Evolutionary conservation across 1,284 basidiomycete genomes (phyloP).

Genomic region (Ganoderma lingzhi): DNA sequence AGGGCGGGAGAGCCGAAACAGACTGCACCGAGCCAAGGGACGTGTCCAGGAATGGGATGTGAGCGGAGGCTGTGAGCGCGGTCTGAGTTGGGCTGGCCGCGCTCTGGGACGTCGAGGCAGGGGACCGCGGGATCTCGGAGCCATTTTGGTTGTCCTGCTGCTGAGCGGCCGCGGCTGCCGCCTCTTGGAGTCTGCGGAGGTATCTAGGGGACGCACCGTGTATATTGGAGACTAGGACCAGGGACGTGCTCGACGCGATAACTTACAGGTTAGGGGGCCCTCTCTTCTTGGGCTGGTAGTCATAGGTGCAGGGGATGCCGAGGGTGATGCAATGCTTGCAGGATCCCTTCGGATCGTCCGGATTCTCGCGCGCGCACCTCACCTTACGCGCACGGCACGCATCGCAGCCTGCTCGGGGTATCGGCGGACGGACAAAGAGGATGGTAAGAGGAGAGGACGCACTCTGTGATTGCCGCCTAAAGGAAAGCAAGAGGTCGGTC

Average conservation of each 20-base stretch:
- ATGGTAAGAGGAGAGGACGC: slow-evolving; percentile 41
- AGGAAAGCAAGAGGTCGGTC: slow-evolving; percentile 40
- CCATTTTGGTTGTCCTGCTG: slow-evolving; percentile 48
- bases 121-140: slow-evolving; percentile 53
- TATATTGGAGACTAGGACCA: neutral
- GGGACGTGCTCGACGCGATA: slow-evolving; percentile 13
- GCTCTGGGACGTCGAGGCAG: slow-evolving; percentile 50
- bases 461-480: slow-evolving; percentile 85
- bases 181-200: slow-evolving; percentile 80
- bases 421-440: slow-evolving; percentile 29
- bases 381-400: slow-evolving; percentile 86
- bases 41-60: slow-evolving; percentile 62
- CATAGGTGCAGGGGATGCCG: slow-evolving; percentile 86
- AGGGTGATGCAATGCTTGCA: slow-evolving; percentile 88
- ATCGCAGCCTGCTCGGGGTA: slow-evolving; percentile 69
- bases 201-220: slow-evolving; percentile 57
- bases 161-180: slow-evolving; percentile 61
- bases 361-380: slow-evolving; percentile 79
- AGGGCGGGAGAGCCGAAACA: slow-evolving; percentile 61
- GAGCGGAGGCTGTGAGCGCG: slow-evolving; percentile 51
- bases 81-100: slow-evolving; percentile 60
- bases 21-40: slow-evolving; percentile 50
- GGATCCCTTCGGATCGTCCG: slow-evolving; percentile 74
- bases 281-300: slow-evolving; percentile 91
- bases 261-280: slow-evolving; percentile 87